Base-by-base conservation (phyloP, 805 yeast species). In the Sungouiozyma ichnusensis region DNA sequence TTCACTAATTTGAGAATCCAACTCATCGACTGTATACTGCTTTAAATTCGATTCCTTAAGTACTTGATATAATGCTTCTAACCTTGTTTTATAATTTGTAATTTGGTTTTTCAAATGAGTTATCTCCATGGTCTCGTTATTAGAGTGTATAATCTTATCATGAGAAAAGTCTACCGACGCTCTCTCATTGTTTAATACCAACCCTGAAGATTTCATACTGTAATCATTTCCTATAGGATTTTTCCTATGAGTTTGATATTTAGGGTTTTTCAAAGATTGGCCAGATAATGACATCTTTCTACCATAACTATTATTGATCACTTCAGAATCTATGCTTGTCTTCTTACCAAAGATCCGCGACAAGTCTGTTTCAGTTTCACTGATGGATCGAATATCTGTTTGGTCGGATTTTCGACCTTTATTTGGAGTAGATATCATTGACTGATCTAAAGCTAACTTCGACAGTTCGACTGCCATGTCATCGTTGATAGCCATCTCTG, bases 31-130 rank as follows among this genome's bases (percentile, higher is more conserved):
- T 24, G 6, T 24, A 11, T 7, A 24, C 29, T 24, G 29, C 9
- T 24, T 24, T 11, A 24, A 24, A 11, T 24, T 24, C 6, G 29
- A 24, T 24, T 53, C 57, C 37, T 53, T 55, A 9, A 58, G 44
- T 19, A 58, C 38, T 41, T 66, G 69, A 24, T 61, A 55, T 8
- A 66, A 43, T 0, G 67, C 52, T 18, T 57, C 49, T 3, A 61
- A 55, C 40, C 59, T 66, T 17, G 62, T 57, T 44, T 66, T 69
- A 32, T 70, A 62, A 11, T 63, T 60, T 9, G 71, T 71, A 13
- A 74, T 47, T 39, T 72, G 69, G 37, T 57, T 56, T 39, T 65
- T 57, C 37, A 73, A 45, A n/a, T 57, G 56, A 41, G 66, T 67
- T 20, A 67, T 47, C 44, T 67, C 72, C 16, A 41, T 13, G 47